Conservation (phyloP, 106 monocot genomes). For the Gastrodia elata region DNA sequence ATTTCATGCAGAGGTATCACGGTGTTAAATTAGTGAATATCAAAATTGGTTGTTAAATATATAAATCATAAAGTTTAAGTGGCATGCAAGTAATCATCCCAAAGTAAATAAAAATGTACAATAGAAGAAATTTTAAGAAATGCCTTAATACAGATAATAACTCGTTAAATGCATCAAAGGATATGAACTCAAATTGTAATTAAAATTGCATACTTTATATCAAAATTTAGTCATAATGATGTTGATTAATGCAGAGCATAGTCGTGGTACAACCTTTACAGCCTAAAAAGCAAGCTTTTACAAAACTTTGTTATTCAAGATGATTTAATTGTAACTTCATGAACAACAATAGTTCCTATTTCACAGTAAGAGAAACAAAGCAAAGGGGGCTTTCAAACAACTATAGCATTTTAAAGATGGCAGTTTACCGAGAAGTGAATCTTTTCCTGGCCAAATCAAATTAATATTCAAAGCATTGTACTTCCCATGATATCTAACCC, state of each 20-base stretch:
- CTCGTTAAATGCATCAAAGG: not conserved
- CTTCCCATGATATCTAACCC: conserved; percentile 76
- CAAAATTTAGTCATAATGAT: not conserved
- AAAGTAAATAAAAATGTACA: no score
- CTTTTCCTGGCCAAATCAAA: conserved; percentile 85
- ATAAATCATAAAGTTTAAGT: no score
- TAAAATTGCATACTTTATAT: not conserved
- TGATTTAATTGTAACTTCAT: not conserved
- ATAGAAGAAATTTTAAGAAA: no score
- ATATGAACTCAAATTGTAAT: not conserved
- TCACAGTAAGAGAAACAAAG: not conserved
- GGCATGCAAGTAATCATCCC: no score
- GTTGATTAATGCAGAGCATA: not conserved
- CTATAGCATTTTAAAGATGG: not conserved
- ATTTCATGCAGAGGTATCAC: no score
- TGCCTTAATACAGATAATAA: not conserved
- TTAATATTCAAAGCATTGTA: conserved; percentile 70
- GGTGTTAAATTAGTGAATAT: no score
- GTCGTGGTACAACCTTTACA: not conserved
- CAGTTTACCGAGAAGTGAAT: conserved; percentile 44
- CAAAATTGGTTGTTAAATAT: no score
- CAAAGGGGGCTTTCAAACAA: not conserved
- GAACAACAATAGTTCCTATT: not conserved
- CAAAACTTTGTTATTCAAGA: not conserved
- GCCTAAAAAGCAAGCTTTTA: not conserved